Evolutionary conservation across 1,284 basidiomycete genomes (phyloP).

Genomic region (Entoloma clypeatum): DNA sequence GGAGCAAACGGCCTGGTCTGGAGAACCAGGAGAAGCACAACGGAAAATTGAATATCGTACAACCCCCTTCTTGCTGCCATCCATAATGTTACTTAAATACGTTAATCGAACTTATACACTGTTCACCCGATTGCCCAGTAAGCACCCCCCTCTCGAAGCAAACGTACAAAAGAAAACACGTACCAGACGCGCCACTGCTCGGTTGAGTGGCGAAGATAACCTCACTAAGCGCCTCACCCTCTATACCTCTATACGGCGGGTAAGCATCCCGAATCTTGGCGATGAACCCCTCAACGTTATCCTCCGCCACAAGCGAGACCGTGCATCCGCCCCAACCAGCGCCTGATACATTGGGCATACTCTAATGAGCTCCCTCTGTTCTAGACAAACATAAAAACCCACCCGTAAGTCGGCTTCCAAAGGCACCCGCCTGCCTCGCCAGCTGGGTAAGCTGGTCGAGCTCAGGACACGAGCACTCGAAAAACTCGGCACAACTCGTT

Average conservation of each 20-base stretch:
- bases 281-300: constrained; percentile 68
- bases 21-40: too few relatives aligned
- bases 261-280: constrained; percentile 57
- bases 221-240: constrained; percentile 57
- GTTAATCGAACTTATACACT: constrained; percentile 19
- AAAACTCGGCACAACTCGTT: constrained; percentile 61
- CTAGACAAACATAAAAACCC: background rate
- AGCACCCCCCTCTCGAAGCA: background rate
- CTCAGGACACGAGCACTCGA: constrained; percentile 78
- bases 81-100: too few relatives aligned
- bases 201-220: constrained; percentile 85
- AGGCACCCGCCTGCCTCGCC: constrained; percentile 65
- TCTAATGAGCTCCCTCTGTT: background rate
- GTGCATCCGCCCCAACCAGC: constrained; percentile 92
- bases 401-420: constrained; percentile 77
- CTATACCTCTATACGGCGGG: constrained; percentile 56
- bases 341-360: constrained; percentile 36
- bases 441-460: constrained; percentile 66
- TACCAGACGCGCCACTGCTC: constrained; percentile 78
- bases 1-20: too few relatives aligned
- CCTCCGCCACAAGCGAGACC: constrained; percentile 74
- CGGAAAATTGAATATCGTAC: too few relatives aligned
- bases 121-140: background rate
- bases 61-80: too few relatives aligned
- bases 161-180: constrained; percentile 29